Base-by-base conservation (phyloP, 2,329 filamentous ascomycete genomes). In the Aspergillus sp. region DNA sequence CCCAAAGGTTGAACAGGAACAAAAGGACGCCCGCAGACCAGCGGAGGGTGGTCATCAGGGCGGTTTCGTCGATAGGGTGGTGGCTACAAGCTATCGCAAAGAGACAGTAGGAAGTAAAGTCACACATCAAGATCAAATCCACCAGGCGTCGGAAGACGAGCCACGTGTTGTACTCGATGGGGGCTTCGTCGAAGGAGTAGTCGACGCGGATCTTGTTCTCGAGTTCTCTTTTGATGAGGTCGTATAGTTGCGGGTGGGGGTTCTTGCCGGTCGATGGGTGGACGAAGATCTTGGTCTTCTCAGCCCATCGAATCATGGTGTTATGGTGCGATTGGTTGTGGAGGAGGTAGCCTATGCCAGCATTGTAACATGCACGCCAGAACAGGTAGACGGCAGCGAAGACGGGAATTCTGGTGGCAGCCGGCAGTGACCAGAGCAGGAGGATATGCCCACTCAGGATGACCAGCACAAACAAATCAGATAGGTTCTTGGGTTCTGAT, bases 151-250 rank as follows among this genome's bases (percentile, higher is more conserved):
- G 85, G 73, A 98, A 98, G 56, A 96, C 81, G 47, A 98, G 79
- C 93, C 93, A 98, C 38, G 93, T 95, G 73, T 98, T 98, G 79
- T 97, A 98, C 77, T 98, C 93, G 66, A 97, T 76, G 10, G 93
- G 93, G 0, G 91, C 91, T 57, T 86, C 80, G 58, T 94, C 90
- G 63, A 98, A 95, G 53, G 83, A 82, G 73, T 97, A 98, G 72
- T 98, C 89, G 60, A 86, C 79, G 3, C 87, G 85, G 52, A 98
- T 94, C 72, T 98, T 97, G 58, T 88, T 85, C 71, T 97, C 90
- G 67, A 96, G 78, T 69, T 98, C 93, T 49, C 78, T 76, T 69
- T 95, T 94, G 59, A 98, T 75, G 53, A 94, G 76, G 36, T 79
- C 77, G 75, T 94, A 94, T 45, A 97, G 74, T 72, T 80, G 81